Conservation (phyloP, 1,284 basidiomycete genomes). For the Ustilago trichophora region DNA sequence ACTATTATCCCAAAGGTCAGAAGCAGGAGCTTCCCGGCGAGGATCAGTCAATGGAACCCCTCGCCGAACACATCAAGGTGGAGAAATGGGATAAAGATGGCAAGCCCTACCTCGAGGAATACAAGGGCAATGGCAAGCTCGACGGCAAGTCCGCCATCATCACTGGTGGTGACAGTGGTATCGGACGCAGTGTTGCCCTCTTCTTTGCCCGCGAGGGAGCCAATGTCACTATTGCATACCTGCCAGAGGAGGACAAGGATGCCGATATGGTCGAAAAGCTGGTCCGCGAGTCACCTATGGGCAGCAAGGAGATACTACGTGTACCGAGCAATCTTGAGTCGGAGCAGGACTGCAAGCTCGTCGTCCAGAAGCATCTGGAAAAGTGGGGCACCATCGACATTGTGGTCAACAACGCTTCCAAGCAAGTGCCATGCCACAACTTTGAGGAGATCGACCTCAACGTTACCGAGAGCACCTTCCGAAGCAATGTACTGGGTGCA, state of each 20-base stretch:
- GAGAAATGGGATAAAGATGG: constrained; percentile 74
- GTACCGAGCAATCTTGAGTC: constrained; percentile 70
- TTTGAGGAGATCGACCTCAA: constrained; percentile 55
- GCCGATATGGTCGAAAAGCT: constrained; percentile 45
- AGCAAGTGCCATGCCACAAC: constrained; percentile 70
- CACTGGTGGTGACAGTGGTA: constrained; percentile 73
- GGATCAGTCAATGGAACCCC: constrained; percentile 61
- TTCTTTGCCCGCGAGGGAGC: constrained; percentile 75
- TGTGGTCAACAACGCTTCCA: constrained; percentile 74
- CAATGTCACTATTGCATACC: constrained; percentile 75
- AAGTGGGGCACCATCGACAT: constrained; percentile 60
- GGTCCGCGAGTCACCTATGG: constrained; percentile 48
- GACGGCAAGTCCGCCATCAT: constrained; percentile 74
- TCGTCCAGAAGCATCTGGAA: constrained; percentile 71
- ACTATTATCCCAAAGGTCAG: constrained; percentile 51
- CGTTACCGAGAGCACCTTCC: constrained; percentile 48
- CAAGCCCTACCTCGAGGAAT: constrained; percentile 72
- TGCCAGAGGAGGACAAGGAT: constrained; percentile 74
- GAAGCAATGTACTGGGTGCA: constrained; percentile 50
- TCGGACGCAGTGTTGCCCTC: constrained; percentile 73
- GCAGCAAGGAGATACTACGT: constrained; percentile 67
- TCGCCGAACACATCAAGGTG: constrained; percentile 72
- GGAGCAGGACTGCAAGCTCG: constrained; percentile 66
- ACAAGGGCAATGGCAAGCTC: constrained; percentile 71
- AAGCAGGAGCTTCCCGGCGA: constrained; percentile 49